These are phyloP conservation scores for Cyclotella kingstonii DNA, from an alignment of 108 stramenopile genomes.

Conservation along the genomic window DNA sequence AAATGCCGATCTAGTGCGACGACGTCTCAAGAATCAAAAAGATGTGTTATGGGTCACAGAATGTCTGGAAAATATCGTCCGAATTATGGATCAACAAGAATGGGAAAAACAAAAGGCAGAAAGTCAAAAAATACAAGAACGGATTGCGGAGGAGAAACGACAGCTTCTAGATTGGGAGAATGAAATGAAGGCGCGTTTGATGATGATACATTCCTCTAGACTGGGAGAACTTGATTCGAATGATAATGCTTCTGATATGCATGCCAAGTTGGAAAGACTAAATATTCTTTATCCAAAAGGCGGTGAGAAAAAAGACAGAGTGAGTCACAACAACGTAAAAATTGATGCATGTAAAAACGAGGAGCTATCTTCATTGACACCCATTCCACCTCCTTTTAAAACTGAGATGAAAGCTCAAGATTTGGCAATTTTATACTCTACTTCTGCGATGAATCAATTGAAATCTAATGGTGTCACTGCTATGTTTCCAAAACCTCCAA, in stretches of 20 bases:
- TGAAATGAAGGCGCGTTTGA: conserved; percentile 39
- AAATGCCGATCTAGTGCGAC: conserved; percentile 22
- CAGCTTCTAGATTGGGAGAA: conserved; percentile 50
- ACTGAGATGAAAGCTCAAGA: conserved; percentile 17
- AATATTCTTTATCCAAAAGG: conserved; percentile 29
- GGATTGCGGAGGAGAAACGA: conserved; percentile 39
- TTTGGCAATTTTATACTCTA: conserved; percentile 25
- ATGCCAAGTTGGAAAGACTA: conserved; percentile 30
- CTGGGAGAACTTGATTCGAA: conserved; percentile 8
- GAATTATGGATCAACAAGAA: conserved; percentile 78
- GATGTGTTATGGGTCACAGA: conserved; percentile 61
- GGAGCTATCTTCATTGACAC: too few species aligned
- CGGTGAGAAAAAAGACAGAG: not conserved
- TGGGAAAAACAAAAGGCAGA: conserved; percentile 24
- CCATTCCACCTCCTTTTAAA: conserved; percentile 37
- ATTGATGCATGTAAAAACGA: too few species aligned
- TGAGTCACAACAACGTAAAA: not conserved
- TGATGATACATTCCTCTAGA: conserved; percentile 13
- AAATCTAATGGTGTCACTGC: conserved; percentile 42
- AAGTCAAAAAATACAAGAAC: conserved; percentile 25
- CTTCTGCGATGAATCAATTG: conserved; percentile 33
- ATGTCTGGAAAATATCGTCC: conserved; percentile 66
- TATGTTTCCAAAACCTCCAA: conserved; percentile 25
- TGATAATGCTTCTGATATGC: conserved; percentile 18
- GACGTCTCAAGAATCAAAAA: conserved; percentile 46